Conservation (phyloP, 768 basidiomycete genomes). For the Termitomyces titanicus region DNA sequence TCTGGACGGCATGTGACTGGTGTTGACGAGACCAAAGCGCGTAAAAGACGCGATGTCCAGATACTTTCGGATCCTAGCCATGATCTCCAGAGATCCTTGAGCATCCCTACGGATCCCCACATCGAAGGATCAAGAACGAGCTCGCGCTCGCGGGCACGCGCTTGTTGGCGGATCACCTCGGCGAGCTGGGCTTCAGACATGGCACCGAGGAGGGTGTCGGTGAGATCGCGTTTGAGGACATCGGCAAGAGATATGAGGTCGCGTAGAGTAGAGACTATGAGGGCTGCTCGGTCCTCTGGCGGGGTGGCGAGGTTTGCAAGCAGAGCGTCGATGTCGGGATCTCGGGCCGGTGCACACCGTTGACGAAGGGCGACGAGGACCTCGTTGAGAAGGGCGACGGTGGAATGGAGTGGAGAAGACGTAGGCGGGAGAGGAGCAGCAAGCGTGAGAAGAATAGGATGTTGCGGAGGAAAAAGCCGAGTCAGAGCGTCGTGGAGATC, state of each 20-base stretch:
- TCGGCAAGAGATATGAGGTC: constrained; percentile 50
- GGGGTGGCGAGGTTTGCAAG: constrained; percentile 20
- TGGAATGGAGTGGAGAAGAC: constrained; percentile 59
- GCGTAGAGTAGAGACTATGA: constrained; percentile 45
- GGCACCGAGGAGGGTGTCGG: constrained; percentile 56
- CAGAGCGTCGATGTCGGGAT: constrained; percentile 47
- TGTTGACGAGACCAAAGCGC: constrained; percentile 35
- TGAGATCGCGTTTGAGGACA: constrained; percentile 68
- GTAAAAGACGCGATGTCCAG: constrained; percentile 49
- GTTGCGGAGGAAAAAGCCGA: constrained; percentile 55
- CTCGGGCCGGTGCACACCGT: constrained; percentile 68
- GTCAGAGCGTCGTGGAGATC: constrained; percentile 49
- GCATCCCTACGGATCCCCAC: constrained; percentile 20
- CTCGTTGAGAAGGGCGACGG: constrained; percentile 51
- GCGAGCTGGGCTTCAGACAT: constrained; percentile 64
- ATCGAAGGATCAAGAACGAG: constrained; percentile 51
- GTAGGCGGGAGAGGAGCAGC: constrained; percentile 64
- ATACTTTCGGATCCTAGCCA: constrained; percentile 10
- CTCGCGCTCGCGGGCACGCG: constrained; percentile 50
- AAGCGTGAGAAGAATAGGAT: constrained; percentile 47
- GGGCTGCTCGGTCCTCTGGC: constrained; percentile 31
- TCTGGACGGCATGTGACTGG: constrained; percentile 34
- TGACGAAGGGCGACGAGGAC: constrained; percentile 46
- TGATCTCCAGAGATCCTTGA: constrained; percentile 3
- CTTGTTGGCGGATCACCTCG: constrained; percentile 46